Conservation (phyloP, 1,284 basidiomycete species). For the Xerocomus amazonicus region DNA sequence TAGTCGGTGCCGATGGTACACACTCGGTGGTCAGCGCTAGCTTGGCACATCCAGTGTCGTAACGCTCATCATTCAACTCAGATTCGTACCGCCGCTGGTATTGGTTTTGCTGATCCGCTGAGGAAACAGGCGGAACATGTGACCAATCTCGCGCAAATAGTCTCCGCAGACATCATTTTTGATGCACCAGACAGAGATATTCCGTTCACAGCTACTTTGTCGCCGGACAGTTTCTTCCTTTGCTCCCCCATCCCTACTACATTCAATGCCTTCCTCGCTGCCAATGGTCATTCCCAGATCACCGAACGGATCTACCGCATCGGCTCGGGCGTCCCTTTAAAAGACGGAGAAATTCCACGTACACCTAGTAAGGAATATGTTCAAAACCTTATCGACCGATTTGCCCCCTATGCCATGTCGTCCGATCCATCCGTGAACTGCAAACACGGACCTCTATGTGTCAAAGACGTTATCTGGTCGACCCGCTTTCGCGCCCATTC, state of each 20-base stretch:
- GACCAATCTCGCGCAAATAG: slow-evolving; percentile 19
- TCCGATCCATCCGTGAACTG: slow-evolving; percentile 19
- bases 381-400: slow-evolving; percentile 36
- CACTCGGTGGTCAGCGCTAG: slow-evolving; percentile 43
- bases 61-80: too few species aligned
- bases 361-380: slow-evolving; percentile 34
- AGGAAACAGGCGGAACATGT: not conserved
- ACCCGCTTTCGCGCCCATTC: slow-evolving; percentile 40
- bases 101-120: slow-evolving; percentile 17
- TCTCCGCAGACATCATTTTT: slow-evolving; percentile 22
- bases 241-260: slow-evolving; percentile 27
- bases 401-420: slow-evolving; percentile 25
- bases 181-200: slow-evolving; percentile 2
- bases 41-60: not conserved
- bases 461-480: slow-evolving; percentile 36
- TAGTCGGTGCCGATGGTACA: slow-evolving; percentile 55
- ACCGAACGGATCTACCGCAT: slow-evolving; percentile 41
- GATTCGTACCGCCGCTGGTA: slow-evolving; percentile 24
- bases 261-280: slow-evolving; percentile 22
- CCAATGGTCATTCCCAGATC: not conserved
- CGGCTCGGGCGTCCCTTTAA: slow-evolving; percentile 31
- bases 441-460: slow-evolving; percentile 13
- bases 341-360: slow-evolving; percentile 32
- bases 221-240: slow-evolving; percentile 30
- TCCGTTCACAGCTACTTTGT: slow-evolving; percentile 3